Evolutionary conservation across 2,329 filamentous ascomycete species (phyloP).

Genomic region (Cladophialophora yegresii): DNA sequence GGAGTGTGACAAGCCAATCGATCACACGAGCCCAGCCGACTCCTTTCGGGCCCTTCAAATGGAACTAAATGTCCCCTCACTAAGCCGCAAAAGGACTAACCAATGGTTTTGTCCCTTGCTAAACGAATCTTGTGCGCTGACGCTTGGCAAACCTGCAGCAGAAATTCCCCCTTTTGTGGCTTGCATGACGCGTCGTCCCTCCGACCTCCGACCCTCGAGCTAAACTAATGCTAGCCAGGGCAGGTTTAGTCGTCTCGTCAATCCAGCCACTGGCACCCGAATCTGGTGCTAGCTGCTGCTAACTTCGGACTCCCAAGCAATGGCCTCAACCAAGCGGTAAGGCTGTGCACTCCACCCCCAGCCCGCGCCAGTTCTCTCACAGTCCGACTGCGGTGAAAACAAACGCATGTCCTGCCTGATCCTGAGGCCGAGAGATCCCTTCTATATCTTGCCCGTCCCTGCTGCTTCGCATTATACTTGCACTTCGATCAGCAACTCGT

Average conservation of each 20-base stretch:
- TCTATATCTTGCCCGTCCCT: slow-evolving; percentile 28
- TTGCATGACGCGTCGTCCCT: slow-evolving; percentile 27
- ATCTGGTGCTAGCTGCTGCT: slow-evolving; percentile 11
- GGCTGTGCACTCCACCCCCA: slow-evolving; percentile 24
- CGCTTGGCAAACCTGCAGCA: background rate
- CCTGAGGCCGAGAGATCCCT: background rate
- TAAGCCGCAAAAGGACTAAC: slow-evolving; percentile 8
- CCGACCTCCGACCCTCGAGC: slow-evolving; percentile 24
- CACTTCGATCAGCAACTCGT: slow-evolving; percentile 15
- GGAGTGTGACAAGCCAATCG: slow-evolving; percentile 14
- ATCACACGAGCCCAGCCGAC: background rate
- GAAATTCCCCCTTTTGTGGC: slow-evolving; percentile 13
- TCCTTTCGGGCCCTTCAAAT: background rate
- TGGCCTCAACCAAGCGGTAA: slow-evolving; percentile 22
- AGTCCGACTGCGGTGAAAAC: slow-evolving; percentile 14
- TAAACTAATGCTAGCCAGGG: slow-evolving; percentile 1
- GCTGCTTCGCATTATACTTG: slow-evolving; percentile 8
- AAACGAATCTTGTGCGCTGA: background rate
- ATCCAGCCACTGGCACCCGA: slow-evolving; percentile 2
- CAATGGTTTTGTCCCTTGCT: background rate
- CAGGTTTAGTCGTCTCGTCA: background rate
- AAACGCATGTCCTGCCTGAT: slow-evolving; percentile 18
- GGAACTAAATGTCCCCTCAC: background rate
- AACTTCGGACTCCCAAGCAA: slow-evolving; percentile 26
- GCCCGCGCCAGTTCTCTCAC: background rate